Conservation (phyloP, 2,329 filamentous ascomycete species). For the Cytospora paraplurivora region DNA sequence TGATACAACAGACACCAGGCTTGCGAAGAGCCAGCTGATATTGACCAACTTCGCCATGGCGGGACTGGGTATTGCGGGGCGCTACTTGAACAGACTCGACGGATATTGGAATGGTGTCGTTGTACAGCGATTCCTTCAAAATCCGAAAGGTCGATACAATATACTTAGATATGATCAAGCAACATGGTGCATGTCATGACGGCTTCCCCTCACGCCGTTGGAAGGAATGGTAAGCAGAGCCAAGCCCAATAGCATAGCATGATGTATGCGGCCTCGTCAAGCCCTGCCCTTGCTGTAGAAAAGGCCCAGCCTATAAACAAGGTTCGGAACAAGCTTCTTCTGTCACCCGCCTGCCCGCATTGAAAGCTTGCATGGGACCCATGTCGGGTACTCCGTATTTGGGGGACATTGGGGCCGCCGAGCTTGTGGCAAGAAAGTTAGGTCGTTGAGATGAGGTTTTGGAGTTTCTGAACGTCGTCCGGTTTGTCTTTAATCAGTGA, state of each 20-base stretch:
- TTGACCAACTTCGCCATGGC: conserved; percentile 21
- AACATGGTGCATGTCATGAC: neutral
- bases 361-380: neutral
- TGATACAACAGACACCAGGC: conserved; percentile 24
- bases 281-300: neutral
- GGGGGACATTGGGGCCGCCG: conserved; percentile 13
- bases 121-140: neutral
- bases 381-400: neutral
- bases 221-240: neutral
- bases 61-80: neutral
- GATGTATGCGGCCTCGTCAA: neutral
- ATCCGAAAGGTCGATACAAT: neutral
- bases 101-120: neutral
- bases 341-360: neutral
- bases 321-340: neutral
- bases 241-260: neutral
- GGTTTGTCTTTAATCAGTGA: no score
- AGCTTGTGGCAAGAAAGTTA: neutral
- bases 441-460: no score
- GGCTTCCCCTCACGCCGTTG: neutral
- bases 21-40: conserved; percentile 29
- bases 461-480: no score
- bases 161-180: neutral
- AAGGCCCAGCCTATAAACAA: neutral
- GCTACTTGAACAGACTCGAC: neutral